Percentiles rank a stretch among this genome's conserved stretches.
Conservation (phyloP, 2,329 filamentous ascomycete species). For the Ascocoryne sarcoides region DNA sequence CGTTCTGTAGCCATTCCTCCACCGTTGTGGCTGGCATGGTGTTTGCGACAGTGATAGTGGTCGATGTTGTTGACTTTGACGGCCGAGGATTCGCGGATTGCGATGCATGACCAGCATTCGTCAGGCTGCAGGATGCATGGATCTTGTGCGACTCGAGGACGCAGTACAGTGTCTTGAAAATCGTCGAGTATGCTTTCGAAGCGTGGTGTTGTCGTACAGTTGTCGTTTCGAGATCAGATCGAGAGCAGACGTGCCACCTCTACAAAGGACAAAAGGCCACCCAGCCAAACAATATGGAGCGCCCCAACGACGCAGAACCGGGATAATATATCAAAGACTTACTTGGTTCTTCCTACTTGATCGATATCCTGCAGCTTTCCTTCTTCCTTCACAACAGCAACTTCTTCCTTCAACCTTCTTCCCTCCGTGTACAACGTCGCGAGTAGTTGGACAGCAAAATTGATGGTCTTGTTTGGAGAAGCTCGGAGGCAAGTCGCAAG, state of each 20-base stretch:
- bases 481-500: not conserved
- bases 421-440: constrained; percentile 26
- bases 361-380: constrained; percentile 13
- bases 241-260: constrained; percentile 16
- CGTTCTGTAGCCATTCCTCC: constrained; percentile 27
- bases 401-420: constrained; percentile 26
- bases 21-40: constrained; percentile 27
- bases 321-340: too few relatives aligned
- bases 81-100: constrained; percentile 16
- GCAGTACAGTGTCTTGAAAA: constrained; percentile 1
- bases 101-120: constrained; percentile 26
- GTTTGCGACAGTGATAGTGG: constrained; percentile 7
- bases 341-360: constrained; percentile 8
- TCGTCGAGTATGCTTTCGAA: constrained; percentile 1
- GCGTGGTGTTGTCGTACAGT: constrained; percentile 1
- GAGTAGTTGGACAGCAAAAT: constrained; percentile 17
- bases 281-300: not conserved
- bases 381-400: constrained; percentile 23
- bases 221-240: constrained; percentile 1
- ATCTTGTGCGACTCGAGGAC: constrained; percentile 22
- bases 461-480: constrained; percentile 11
- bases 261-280: not conserved
- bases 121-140: constrained; percentile 28
- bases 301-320: too few relatives aligned
- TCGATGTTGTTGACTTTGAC: constrained; percentile 17